These are phyloP conservation scores for Actinomucor elegans DNA, from an alignment of 371 early-diverging fungal genomes.

Conservation along the genomic window DNA sequence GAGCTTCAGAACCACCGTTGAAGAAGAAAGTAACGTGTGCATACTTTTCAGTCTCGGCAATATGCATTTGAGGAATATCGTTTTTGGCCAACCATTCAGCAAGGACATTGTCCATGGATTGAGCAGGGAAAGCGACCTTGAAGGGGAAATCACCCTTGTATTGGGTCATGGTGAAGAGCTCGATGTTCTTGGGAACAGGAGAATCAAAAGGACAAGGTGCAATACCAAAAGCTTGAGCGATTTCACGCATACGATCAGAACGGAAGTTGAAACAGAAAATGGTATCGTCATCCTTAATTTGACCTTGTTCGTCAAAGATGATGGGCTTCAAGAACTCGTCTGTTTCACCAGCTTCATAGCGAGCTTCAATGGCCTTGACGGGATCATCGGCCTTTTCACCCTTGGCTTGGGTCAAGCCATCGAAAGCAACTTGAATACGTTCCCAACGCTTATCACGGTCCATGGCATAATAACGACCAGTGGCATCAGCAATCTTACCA, in stretches of 20 bases:
- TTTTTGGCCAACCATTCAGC: conserved; percentile 94
- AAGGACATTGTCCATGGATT: conserved; percentile 95
- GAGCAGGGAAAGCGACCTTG: conserved; percentile 92
- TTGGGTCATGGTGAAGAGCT: conserved; percentile 96
- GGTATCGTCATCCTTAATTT: conserved; percentile 78
- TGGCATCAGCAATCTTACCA: conserved; percentile 91
- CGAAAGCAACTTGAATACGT: conserved; percentile 92
- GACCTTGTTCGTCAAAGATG: conserved; percentile 76
- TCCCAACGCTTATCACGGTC: conserved; percentile 99
- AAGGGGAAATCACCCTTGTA: conserved; percentile 96
- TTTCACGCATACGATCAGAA: conserved; percentile 99
- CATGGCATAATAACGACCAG: conserved; percentile 99
- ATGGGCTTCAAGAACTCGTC: conserved; percentile 99
- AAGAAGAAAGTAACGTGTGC: conserved; percentile 99
- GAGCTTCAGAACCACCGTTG: conserved; percentile 97
- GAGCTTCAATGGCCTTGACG: conserved; percentile 76
- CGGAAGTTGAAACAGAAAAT: conserved; percentile 96
- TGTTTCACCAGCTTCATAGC: conserved; percentile 85
- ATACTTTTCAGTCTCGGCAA: conserved; percentile 99
- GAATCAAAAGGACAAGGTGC: conserved; percentile 86
- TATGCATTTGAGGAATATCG: conserved; percentile 88
- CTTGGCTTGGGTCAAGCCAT: conserved; percentile 82
- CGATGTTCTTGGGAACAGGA: conserved; percentile 75
- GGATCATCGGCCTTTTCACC: conserved; percentile 78
- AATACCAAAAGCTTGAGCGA: conserved; percentile 87